A percentile compares a stretch with the other conserved stretches of the same genome.
These are phyloP conservation scores for Periconia sp. DNA, from an alignment of 2,329 filamentous ascomycete species.

Conservation along the genomic window DNA sequence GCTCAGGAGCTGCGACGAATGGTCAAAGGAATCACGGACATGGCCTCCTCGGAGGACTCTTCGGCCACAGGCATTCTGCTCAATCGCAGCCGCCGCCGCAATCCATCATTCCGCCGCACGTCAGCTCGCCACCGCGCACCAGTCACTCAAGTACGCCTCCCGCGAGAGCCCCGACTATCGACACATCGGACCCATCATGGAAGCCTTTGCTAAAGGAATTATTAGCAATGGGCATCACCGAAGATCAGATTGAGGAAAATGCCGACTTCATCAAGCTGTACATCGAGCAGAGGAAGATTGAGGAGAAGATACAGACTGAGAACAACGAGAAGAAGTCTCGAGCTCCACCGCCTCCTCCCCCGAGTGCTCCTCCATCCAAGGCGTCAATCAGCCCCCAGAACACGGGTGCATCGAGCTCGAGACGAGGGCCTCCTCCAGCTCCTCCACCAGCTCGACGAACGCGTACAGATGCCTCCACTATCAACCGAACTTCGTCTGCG, in stretches of 20 bases:
- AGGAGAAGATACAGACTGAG: constrained; percentile 53
- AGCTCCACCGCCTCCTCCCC: constrained; percentile 66
- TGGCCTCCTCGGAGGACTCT: constrained; percentile 60
- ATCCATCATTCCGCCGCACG: constrained; percentile 58
- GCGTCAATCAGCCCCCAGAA: constrained; percentile 64
- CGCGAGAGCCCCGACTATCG: constrained; percentile 56
- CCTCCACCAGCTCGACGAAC: constrained; percentile 59
- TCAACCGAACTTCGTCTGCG: constrained; percentile 53
- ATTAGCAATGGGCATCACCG: constrained; percentile 69
- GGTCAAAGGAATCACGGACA: constrained; percentile 48
- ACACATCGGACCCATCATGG: constrained; percentile 67
- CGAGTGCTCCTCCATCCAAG: constrained; percentile 50
- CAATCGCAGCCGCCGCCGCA: constrained; percentile 50
- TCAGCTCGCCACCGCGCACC: constrained; percentile 46
- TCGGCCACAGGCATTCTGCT: constrained; percentile 56
- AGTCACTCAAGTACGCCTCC: constrained; percentile 43
- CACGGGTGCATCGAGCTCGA: constrained; percentile 62
- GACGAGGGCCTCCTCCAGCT: constrained; percentile 66
- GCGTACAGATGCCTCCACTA: constrained; percentile 46
- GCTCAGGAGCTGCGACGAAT: constrained; percentile 30
- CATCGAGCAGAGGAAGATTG: constrained; percentile 67
- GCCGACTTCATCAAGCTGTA: constrained; percentile 72
- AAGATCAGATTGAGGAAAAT: constrained; percentile 71
- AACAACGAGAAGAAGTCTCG: constrained; percentile 57
- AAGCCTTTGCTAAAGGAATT: constrained; percentile 67